These are phyloP conservation scores for Diaporthe capsici DNA, from an alignment of 2,329 filamentous ascomycete species.

Conservation along the genomic window DNA sequence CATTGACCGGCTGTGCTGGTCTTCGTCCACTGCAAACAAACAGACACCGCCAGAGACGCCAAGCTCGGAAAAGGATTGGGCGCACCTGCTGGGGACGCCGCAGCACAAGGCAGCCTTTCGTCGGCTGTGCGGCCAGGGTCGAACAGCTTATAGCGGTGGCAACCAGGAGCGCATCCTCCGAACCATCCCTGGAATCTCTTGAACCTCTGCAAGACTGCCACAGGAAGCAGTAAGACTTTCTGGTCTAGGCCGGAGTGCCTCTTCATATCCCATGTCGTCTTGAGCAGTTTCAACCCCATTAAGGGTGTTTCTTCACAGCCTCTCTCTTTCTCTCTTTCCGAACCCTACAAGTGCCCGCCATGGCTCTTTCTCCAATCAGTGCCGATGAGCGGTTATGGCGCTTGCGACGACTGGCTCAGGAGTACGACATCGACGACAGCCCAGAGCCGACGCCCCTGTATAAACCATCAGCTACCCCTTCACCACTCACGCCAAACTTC, in stretches of 20 bases:
- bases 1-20: slow-evolving; percentile 21
- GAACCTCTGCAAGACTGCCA: neutral
- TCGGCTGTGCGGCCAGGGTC: neutral
- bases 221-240: neutral
- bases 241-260: slow-evolving; percentile 3
- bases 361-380: slow-evolving; percentile 40
- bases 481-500: slow-evolving; percentile 57
- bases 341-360: neutral
- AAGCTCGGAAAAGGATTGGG: slow-evolving; percentile 4
- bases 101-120: slow-evolving; percentile 13
- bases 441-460: slow-evolving; percentile 56
- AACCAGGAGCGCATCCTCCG: neutral
- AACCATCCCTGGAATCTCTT: neutral
- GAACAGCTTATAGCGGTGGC: slow-evolving; percentile 1
- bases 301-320: slow-evolving; percentile 6
- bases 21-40: slow-evolving; percentile 19
- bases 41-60: neutral
- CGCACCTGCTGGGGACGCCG: neutral
- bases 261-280: slow-evolving; percentile 16
- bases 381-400: slow-evolving; percentile 60
- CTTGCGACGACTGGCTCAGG: slow-evolving; percentile 63
- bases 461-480: slow-evolving; percentile 50
- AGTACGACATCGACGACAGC: slow-evolving; percentile 64
- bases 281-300: slow-evolving; percentile 13
- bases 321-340: neutral